Base-by-base conservation (phyloP, 2,329 filamentous ascomycete species). In the Ophiostoma australiae region DNA sequence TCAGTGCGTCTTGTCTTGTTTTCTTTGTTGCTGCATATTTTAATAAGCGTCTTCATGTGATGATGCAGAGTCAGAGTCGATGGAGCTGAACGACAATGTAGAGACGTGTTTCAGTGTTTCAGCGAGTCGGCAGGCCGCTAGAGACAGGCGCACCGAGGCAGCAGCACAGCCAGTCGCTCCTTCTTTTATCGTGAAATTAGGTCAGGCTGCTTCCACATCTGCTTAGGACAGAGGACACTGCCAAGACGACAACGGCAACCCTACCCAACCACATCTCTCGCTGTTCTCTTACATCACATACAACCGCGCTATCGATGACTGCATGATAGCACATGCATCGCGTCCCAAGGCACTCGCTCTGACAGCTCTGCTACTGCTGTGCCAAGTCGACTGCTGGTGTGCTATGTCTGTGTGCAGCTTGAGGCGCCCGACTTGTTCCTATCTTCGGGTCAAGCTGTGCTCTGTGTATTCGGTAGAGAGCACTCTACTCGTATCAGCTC, bases 341-440 rank as follows among this genome's bases (percentile, higher is more conserved):
- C 11, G 23, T 61, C 48, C 48, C 48, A 61, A 61, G 55, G 4
- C n/a, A 23, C n/a, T 55, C 20, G 8, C 23, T 61, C 20, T 67
- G 63, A 41, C 61, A 66, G 61, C 31, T 33, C 27, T 31, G 27
- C 1, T 7, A 11, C 17, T 17, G 44, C 23, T 66, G 15, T 61
- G 55, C 33, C 33, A 69, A 58, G 41, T 13, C 48, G 23, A 23
- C 2, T 27, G n/a, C 23, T 23, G 37, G 4, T 23, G 4, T 31
- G 27, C 27, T 10, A 39, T 48, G 39, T 41, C 39, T 41, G 10
- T 23, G 23, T 55, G 48, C 35, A 23, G 37, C 41, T 35, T 55
- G 35, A 7, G 1, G 13, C 6, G 41, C 67, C 70, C 72, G 72
- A 70, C 41, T 72, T 73, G 72, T 72, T 67, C 72, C 70, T 73